Evolutionary conservation across 345 rosid species (phyloP).

Genomic region (Hirschfeldia incana): DNA sequence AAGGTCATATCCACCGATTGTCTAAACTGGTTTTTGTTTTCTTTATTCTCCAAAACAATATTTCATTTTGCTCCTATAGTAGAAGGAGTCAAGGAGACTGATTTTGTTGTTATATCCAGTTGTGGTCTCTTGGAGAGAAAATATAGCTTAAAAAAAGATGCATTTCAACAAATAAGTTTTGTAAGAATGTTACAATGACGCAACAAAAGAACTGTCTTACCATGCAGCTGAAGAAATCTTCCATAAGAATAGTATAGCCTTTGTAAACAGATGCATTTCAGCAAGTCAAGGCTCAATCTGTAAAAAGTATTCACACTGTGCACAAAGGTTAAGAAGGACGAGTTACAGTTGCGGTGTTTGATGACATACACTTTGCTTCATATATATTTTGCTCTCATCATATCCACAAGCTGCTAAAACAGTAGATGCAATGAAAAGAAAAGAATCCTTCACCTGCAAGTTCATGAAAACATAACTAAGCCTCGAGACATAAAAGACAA

Average conservation of each 20-base stretch:
- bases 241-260: neutral
- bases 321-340: neutral
- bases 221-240: neutral
- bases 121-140: neutral
- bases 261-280: neutral
- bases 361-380: neutral
- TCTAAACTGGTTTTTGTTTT: neutral
- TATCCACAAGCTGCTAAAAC: neutral
- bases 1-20: neutral
- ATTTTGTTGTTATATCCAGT: neutral
- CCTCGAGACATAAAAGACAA: neutral
- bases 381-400: neutral
- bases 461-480: neutral
- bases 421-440: neutral
- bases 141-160: neutral
- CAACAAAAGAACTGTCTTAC: too few species aligned
- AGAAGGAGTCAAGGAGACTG: neutral
- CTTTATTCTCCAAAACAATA: neutral
- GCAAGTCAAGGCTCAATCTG: neutral
- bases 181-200: neutral
- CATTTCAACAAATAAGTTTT: neutral
- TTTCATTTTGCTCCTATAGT: neutral
- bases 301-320: neutral
- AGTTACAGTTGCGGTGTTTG: neutral
- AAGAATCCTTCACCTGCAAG: constrained; percentile 1